Conservation (phyloP, 495 filamentous ascomycete genomes). For the Aspergillus coremiiformis region DNA sequence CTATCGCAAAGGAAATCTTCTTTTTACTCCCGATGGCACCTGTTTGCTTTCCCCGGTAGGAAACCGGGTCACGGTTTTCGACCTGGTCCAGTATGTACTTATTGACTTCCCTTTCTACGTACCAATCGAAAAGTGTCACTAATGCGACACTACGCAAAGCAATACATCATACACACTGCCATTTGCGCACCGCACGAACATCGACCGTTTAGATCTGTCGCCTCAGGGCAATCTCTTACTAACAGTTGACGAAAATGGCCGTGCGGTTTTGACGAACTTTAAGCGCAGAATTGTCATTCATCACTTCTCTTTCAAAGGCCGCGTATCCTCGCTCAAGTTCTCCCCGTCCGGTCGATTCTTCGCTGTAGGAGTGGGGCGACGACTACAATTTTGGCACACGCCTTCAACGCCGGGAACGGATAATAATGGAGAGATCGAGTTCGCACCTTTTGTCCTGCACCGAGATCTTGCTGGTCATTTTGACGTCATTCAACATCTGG, state of each 20-base stretch:
- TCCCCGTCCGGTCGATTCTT: conserved; percentile 88
- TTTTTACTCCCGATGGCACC: conserved; percentile 94
- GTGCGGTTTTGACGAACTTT: conserved; percentile 84
- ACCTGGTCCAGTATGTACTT: conserved; percentile 75
- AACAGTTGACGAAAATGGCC: conserved; percentile 89
- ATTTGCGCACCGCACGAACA: conserved; percentile 89
- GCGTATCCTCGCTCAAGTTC: conserved; percentile 78
- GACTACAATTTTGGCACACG: conserved; percentile 91
- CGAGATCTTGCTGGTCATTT: conserved; percentile 81
- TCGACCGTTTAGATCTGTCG: conserved; percentile 76
- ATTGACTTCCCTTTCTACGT: neutral
- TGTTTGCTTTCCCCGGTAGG: conserved; percentile 95
- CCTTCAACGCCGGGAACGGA: conserved; percentile 75
- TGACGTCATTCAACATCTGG: conserved; percentile 72
- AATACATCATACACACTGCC: conserved; percentile 95
- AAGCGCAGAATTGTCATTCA: conserved; percentile 77
- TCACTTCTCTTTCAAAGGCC: conserved; percentile 86
- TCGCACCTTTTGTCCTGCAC: conserved; percentile 88
- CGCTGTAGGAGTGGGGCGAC: conserved; percentile 73
- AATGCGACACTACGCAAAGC: conserved; percentile 35
- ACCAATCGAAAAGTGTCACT: neutral
- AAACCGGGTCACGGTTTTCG: conserved; percentile 91
- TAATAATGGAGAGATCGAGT: conserved; percentile 77
- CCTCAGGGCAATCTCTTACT: conserved; percentile 86
- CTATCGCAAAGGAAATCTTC: conserved; percentile 91